Conservation (phyloP, 345 rosid genomes). For the Ceriops tagal region DNA sequence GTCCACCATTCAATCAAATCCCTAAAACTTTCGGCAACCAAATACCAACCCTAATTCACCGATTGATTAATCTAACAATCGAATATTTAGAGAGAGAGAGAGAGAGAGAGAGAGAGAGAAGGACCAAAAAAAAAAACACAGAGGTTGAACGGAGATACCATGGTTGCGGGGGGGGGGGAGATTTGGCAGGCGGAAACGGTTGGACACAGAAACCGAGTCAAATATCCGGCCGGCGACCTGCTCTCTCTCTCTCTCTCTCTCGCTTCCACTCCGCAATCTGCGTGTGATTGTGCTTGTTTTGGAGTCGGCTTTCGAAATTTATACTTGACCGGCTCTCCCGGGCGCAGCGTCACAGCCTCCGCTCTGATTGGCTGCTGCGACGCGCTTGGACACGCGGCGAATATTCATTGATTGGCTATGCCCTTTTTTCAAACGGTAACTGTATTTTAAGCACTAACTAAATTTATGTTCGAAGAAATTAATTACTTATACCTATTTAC, state of each 20-base stretch:
- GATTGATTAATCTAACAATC: neutral
- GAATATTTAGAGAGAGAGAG: neutral
- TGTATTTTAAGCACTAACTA: too few relatives aligned
- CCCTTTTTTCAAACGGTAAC: neutral
- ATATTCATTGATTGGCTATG: neutral
- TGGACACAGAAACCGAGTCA: neutral
- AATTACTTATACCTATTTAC: too few relatives aligned
- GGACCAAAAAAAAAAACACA: neutral
- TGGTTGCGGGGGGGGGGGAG: neutral
- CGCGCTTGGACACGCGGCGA: neutral
- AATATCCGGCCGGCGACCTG: neutral
- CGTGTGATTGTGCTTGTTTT: neutral
- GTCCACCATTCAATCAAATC: neutral
- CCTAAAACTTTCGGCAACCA: neutral
- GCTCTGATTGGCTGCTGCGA: slow-evolving; percentile 7
- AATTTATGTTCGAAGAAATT: too few relatives aligned
- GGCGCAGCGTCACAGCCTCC: slow-evolving; percentile 23
- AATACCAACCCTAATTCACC: neutral
- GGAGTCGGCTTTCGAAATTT: neutral
- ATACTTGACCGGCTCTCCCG: slow-evolving; percentile 9
- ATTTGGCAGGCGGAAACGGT: neutral
- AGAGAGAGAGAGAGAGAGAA: neutral
- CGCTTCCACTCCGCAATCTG: slow-evolving; percentile 1
- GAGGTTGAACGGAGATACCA: neutral
- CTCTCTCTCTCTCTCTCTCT: neutral